Base-by-base conservation (phyloP, 2,329 filamentous ascomycete genomes). In the Sphaerulina populicola region DNA sequence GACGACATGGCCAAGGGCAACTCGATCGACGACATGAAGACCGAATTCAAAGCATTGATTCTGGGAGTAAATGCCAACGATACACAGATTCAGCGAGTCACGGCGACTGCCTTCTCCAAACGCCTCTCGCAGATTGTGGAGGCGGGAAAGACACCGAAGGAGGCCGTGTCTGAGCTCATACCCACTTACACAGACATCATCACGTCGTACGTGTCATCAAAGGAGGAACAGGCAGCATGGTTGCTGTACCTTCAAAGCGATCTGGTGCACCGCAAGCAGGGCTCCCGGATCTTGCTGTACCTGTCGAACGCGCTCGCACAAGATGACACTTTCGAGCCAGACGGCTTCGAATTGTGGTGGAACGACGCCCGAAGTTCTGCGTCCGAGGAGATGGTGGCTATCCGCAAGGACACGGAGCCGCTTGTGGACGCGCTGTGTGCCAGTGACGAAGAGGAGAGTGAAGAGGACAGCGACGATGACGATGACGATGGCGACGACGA, bases 21-120 rank as follows among this genome's bases (percentile, higher is more conserved):
- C 44, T 79, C 80, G 11, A 80, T 82, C 9, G 87, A 94, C 65
- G 93, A 94, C 57, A 90, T 95, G 63, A 88, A 91, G 66, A 79
- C 97, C 31, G 93, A 98, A 67, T 86, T 98, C 56, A 94, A 90
- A 74, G 87, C 88, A 42, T 76, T 97, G n/a, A 85, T 91, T 9
- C 87, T 98, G 68, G 85, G 84, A 49, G 88, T 86, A 62, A 88
- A 97, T 63, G 93, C 93, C 2, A 90, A 88, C 1, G 91, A 95
- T 64, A 79, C 84, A 58, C 86, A 93, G 68, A 87, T 97, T 63
- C 86, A 91, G 40, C 83, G 85, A 31, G 89, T 93, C 12, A 83
- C 97, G 21, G 88, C 88, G 2, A 81, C 84, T 2, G 86, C 90
- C 0, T 91, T 97, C 66, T 85, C 88, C 62, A 88, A 86, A 62